Conservation (phyloP, 495 filamentous ascomycete species). For the Achaetomiella virescens region DNA sequence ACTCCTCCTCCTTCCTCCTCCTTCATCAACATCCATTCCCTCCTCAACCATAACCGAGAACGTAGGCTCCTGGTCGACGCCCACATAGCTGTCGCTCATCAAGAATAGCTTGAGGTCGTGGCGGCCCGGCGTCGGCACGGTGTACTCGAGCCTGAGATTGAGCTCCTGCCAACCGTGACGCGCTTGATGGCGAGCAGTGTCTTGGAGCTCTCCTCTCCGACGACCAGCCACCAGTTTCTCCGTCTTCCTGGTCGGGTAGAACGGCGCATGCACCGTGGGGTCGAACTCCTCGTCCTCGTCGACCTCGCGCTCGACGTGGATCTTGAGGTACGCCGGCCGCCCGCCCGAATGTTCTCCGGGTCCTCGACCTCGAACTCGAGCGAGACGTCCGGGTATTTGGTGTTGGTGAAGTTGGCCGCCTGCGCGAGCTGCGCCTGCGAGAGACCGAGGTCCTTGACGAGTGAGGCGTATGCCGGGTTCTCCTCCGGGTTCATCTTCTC, state of each 20-base stretch:
- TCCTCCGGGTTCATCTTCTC: conserved; percentile 94
- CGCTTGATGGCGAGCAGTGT: conserved; percentile 88
- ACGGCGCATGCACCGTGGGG: conserved; percentile 86
- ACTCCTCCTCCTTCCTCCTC: conserved; percentile 61
- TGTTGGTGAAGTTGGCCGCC: conserved; percentile 93
- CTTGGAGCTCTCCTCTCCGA: conserved; percentile 84
- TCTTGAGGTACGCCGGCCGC: conserved; percentile 74
- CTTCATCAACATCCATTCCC: conserved; percentile 91
- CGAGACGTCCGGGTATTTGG: conserved; percentile 90
- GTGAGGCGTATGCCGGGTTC: conserved; percentile 66
- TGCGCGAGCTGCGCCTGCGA: conserved; percentile 76
- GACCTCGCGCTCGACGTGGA: conserved; percentile 81
- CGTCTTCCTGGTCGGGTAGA: conserved; percentile 88
- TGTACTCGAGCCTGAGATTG: conserved; percentile 78
- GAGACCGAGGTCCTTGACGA: conserved; percentile 72
- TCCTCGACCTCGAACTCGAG: conserved; percentile 84
- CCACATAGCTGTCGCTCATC: conserved; percentile 97
- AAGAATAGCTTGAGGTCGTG: conserved; percentile 87
- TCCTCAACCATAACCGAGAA: conserved; percentile 82
- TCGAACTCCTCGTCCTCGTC: conserved; percentile 69
- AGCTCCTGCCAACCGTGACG: conserved; percentile 75
- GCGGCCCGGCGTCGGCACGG: conserved; percentile 75
- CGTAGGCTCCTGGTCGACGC: conserved; percentile 90
- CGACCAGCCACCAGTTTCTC: conserved; percentile 97
- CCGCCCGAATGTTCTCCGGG: conserved; percentile 67